Evolutionary conservation across 2,329 filamentous ascomycete genomes (phyloP).

Genomic region (Lomentospora prolificans): DNA sequence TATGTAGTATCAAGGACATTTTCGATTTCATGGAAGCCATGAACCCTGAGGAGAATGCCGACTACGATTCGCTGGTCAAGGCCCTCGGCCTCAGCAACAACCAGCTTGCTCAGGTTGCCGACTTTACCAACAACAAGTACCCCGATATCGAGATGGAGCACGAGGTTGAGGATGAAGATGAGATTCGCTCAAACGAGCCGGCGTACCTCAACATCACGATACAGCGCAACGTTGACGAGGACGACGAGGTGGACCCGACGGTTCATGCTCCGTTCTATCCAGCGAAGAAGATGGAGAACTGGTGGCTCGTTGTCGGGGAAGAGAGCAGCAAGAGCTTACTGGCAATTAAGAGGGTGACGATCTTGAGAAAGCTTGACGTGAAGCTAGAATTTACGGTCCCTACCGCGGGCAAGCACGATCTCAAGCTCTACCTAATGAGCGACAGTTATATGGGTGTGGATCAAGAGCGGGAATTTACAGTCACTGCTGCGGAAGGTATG

Average conservation of each 20-base stretch:
- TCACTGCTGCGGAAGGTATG: conserved; percentile 84
- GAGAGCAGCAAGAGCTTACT: conserved; percentile 79
- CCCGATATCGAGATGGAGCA: conserved; percentile 91
- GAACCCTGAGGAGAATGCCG: conserved; percentile 85
- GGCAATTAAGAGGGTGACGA: conserved; percentile 89
- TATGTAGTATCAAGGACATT: conserved; percentile 70
- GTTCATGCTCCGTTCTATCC: conserved; percentile 97
- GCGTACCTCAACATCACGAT: conserved; percentile 78
- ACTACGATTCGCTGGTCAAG: conserved; percentile 70
- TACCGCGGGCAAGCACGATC: conserved; percentile 69
- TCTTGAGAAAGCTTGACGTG: conserved; percentile 67
- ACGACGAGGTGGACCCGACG: conserved; percentile 60
- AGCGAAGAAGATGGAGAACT: conserved; percentile 86
- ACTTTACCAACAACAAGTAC: conserved; percentile 93
- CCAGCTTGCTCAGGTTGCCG: conserved; percentile 80
- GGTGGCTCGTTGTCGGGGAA: conserved; percentile 95
- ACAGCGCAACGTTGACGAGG: conserved; percentile 69
- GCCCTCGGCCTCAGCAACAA: conserved; percentile 68
- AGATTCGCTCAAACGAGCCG: conserved; percentile 69
- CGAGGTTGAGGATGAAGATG: conserved; percentile 70
- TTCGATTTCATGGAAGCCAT: conserved; percentile 99
- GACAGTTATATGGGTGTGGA: conserved; percentile 96
- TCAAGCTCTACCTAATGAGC: conserved; percentile 93
- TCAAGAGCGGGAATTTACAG: conserved; percentile 82
- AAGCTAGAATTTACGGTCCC: conserved; percentile 84